Conservation (phyloP, 2,329 filamentous ascomycete species). For the Alternaria tenuissima region DNA sequence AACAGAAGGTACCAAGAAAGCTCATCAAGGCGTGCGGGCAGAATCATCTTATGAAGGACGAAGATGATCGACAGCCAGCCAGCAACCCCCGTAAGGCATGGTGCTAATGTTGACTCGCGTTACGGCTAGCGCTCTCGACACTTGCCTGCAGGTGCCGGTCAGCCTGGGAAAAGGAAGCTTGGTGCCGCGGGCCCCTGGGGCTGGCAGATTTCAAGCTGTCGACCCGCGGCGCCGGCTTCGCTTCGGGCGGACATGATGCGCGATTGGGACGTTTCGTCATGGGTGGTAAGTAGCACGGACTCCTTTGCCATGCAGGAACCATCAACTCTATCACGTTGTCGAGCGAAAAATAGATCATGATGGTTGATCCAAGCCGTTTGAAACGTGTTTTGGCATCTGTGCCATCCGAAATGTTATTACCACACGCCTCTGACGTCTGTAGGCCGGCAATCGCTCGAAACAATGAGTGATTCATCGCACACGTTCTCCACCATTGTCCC, state of each 20-base stretch:
- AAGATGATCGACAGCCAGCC: conserved; percentile 24
- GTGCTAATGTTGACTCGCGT: conserved; percentile 34
- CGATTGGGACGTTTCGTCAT: conserved; percentile 19
- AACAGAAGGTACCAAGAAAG: conserved; percentile 22
- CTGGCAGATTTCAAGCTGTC: conserved; percentile 19
- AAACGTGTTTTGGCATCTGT: conserved; percentile 5
- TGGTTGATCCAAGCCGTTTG: conserved; percentile 1
- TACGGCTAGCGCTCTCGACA: conserved; percentile 17
- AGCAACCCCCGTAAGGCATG: conserved; percentile 22
- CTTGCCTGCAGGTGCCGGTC: conserved; percentile 22
- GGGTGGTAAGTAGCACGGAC: conserved; percentile 13
- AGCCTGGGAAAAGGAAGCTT: conserved; percentile 24
- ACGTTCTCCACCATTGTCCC: conserved; percentile 2
- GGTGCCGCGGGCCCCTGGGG: conserved; percentile 16
- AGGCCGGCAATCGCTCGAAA: conserved; percentile 19
- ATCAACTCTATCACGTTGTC: conserved; percentile 5
- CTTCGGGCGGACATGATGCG: conserved; percentile 15
- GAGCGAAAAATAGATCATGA: conserved; percentile 1
- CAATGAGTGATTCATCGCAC: conserved; percentile 24
- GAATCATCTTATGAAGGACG: conserved; percentile 30
- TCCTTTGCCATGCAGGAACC: conserved; percentile 25
- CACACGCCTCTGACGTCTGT: conserved; percentile 3
- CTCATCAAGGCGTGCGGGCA: conserved; percentile 13
- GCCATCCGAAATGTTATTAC: neutral
- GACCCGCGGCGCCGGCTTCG: conserved; percentile 28